Evolutionary conservation across 108 stramenopile genomes (phyloP).

Genomic region (Mayamaea pseudoterrestris): DNA sequence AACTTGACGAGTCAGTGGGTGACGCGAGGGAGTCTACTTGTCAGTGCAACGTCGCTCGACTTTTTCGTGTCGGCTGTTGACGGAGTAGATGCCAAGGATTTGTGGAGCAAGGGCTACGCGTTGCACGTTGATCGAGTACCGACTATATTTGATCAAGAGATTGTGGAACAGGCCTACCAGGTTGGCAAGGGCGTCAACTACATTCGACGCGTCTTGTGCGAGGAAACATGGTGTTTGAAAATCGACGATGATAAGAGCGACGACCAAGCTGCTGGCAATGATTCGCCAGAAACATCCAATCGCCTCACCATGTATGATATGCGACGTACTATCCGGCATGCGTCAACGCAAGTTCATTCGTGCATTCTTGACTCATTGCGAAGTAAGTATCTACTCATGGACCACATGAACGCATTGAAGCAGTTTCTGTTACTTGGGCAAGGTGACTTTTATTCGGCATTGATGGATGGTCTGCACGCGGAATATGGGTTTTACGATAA

Average conservation of each 20-base stretch:
- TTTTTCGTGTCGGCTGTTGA: conserved; percentile 56
- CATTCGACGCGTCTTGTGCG: conserved; percentile 68
- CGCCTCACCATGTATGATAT: neutral
- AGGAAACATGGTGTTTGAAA: conserved; percentile 40
- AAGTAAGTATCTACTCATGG: conserved; percentile 59
- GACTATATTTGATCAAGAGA: conserved; percentile 39
- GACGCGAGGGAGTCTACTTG: conserved; percentile 51
- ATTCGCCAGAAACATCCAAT: conserved; percentile 3
- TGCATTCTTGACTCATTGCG: conserved; percentile 62
- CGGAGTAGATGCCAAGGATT: conserved; percentile 5
- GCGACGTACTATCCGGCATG: conserved; percentile 33
- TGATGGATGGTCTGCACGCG: conserved; percentile 72
- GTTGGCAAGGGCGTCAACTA: conserved; percentile 96
- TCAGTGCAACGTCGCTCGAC: conserved; percentile 58
- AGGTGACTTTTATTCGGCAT: conserved; percentile 88
- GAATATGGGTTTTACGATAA: conserved; percentile 41
- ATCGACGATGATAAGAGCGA: conserved; percentile 7
- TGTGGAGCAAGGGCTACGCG: conserved; percentile 73
- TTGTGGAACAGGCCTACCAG: conserved; percentile 38
- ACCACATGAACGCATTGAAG: conserved; percentile 88
- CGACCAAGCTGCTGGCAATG: conserved; percentile 8
- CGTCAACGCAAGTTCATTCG: conserved; percentile 43
- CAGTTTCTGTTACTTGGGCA: conserved; percentile 91
- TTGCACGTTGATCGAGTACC: conserved; percentile 61
- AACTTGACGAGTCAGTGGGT: conserved; percentile 52